Evolutionary conservation across 108 stramenopile species (phyloP), one percentile per base, ranked within the genome.

Genomic region (Skeletonema costatum): DNA sequence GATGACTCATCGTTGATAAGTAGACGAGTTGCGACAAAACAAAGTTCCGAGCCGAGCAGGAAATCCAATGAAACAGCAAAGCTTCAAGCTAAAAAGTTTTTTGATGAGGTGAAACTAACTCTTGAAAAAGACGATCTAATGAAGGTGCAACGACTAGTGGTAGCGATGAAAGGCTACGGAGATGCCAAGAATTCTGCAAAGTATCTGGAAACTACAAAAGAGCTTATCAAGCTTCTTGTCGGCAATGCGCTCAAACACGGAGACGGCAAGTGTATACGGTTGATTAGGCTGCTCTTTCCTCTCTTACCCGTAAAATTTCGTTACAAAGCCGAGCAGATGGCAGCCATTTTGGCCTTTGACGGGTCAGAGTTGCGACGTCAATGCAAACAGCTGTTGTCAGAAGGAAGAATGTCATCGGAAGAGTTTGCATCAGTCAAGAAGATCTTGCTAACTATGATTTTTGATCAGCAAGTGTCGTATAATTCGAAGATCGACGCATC

Each of bases 131-230:
- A 80, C 5, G 93, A 96, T 56, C 75, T 91, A 12, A 35, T 80
- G 17, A 83, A 74, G 33, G 80, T 92, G 1, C 82, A 85, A 31
- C 85, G 87, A 59, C 65, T 82, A 36, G 68, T 90, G 8, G 87
- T 91, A 51, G 68, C 74, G 19, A 92, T 96, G 91, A 92, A 93
- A 80, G 70, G 60, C 17, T 65, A 82, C 44, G 84, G 89, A 8
- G 80, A 81, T 30, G 41, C 51, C 25, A 73, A 77, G 67, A 71
- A 70, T 33, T 58, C 56, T 29, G 44, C 69, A 30, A 36, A 60
- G 16, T 84, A 84, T 56, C 13, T 81, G 5, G 72, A 63, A 30
- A 62, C 76, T 61, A 75, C 80, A 38, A 84, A 58, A 66, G 79
- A 76, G 48, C 70, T 84, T 2, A 30, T 84, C 10, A 11, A 32